These are phyloP conservation scores for Penicillium sp. DNA, from an alignment of 2,329 filamentous ascomycete species.

Conservation along the genomic window DNA sequence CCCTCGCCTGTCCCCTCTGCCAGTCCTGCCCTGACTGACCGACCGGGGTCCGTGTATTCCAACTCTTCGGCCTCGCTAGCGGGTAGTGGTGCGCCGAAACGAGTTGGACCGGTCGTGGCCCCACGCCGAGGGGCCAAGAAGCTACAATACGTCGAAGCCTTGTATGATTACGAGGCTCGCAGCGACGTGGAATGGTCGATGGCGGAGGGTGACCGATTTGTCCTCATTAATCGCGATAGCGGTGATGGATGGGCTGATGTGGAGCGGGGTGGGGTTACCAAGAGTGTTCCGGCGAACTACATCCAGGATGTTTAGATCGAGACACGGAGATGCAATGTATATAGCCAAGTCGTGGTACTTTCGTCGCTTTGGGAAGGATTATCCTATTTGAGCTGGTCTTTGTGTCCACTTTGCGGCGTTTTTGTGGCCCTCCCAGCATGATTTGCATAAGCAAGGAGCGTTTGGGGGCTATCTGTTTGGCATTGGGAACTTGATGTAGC, in stretches of 20 bases:
- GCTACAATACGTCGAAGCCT: slow-evolving; percentile 83
- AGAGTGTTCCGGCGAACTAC: slow-evolving; percentile 92
- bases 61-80: slow-evolving; percentile 69
- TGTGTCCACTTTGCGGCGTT: slow-evolving; percentile 5
- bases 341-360: slow-evolving; percentile 5
- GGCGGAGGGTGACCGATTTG: slow-evolving; percentile 85
- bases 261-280: slow-evolving; percentile 80
- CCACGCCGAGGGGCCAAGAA: slow-evolving; percentile 90
- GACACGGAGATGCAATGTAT: not conserved
- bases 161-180: slow-evolving; percentile 88
- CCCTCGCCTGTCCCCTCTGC: slow-evolving; percentile 41
- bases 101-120: slow-evolving; percentile 88
- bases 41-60: slow-evolving; percentile 74
- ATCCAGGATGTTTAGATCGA: slow-evolving; percentile 65
- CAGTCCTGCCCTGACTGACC: slow-evolving; percentile 42
- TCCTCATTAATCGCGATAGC: slow-evolving; percentile 79
- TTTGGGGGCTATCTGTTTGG: slow-evolving; percentile 12
- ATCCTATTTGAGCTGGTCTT: slow-evolving; percentile 1
- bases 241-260: slow-evolving; percentile 98
- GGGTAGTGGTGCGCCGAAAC: slow-evolving; percentile 61
- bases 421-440: slow-evolving; percentile 11
- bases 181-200: slow-evolving; percentile 87
- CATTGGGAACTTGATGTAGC: not conserved
- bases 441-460: slow-evolving; percentile 23
- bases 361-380: not conserved